phyloP scores from a whole-genome alignment of 2,329 filamentous ascomycete genomes.

The Metarhizium rileyi region DNA sequence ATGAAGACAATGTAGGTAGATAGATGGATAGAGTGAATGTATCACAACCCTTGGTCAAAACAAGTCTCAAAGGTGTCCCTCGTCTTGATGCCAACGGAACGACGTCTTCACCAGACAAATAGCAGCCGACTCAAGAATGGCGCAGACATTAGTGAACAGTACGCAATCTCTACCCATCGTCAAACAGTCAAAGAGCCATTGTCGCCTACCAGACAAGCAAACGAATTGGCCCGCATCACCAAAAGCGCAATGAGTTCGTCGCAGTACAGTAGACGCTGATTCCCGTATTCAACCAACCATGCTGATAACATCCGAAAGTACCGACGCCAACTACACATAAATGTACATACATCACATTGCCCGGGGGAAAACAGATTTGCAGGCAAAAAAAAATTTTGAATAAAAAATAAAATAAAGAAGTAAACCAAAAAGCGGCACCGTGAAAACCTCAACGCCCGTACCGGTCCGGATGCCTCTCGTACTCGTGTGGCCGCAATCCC shows the following conservation, averaged over 20 bases:
- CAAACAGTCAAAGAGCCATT: too few species aligned
- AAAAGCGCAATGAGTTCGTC: background rate
- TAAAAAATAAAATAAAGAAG: background rate
- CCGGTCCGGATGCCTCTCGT: constrained; percentile 33
- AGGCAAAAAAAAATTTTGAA: background rate
- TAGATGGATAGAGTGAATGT: too few species aligned
- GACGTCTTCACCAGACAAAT: too few species aligned
- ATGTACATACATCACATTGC: background rate
- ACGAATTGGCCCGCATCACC: too few species aligned
- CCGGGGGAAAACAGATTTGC: background rate
- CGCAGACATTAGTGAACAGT: too few species aligned
- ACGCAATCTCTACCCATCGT: too few species aligned
- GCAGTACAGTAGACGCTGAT: background rate
- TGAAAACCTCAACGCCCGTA: constrained; percentile 30
- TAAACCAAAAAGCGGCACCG: background rate
- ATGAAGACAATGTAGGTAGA: too few species aligned
- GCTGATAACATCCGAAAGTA: background rate
- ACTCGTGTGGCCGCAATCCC: constrained; percentile 35
- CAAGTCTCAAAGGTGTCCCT: too few species aligned
- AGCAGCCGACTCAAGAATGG: too few species aligned
- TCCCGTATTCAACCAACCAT: background rate
- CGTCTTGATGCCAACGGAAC: too few species aligned
- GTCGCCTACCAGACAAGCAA: too few species aligned
- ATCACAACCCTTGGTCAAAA: too few species aligned
- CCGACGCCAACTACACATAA: background rate